Percentiles rank a stretch among this genome's conserved stretches.
phyloP scores from a whole-genome alignment of 2,329 filamentous ascomycete genomes.

The Calonectria henricotiae region DNA sequence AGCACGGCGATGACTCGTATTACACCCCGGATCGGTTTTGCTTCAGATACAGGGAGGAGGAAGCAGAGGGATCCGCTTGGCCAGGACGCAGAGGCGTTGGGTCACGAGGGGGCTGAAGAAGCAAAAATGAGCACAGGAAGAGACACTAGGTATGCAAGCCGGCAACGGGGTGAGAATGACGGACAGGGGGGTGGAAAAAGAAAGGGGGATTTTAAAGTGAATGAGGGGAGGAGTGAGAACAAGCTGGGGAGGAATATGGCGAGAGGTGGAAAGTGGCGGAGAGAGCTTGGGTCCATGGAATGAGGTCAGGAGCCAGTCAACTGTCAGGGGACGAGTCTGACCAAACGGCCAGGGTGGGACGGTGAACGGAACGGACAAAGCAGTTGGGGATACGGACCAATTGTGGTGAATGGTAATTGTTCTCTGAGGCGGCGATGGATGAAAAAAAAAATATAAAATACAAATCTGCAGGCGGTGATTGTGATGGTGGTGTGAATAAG shows the following conservation, averaged over 20 bases:
- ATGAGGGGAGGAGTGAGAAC: conserved; percentile 40
- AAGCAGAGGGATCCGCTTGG: conserved; percentile 33
- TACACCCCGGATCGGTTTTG: conserved; percentile 30
- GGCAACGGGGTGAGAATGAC: conserved; percentile 45
- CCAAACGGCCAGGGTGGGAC: conserved; percentile 27
- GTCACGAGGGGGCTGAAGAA: conserved; percentile 43
- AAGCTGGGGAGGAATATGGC: conserved; percentile 36
- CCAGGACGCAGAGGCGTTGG: conserved; percentile 38
- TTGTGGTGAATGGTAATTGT: conserved; percentile 23
- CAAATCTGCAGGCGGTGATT: conserved; percentile 9
- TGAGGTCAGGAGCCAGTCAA: conserved; percentile 39
- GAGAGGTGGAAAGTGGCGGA: conserved; percentile 47
- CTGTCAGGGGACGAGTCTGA: conserved; percentile 23
- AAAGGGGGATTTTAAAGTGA: conserved; percentile 22
- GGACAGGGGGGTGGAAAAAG: conserved; percentile 40
- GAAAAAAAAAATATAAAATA: conserved; percentile 1
- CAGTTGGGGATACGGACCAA: conserved; percentile 23
- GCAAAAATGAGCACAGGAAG: conserved; percentile 38
- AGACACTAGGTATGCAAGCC: conserved; percentile 32
- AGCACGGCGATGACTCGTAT: conserved; percentile 31
- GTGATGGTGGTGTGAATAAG: conserved; percentile 22
- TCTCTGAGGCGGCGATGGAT: neutral
- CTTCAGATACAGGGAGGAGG: conserved; percentile 35
- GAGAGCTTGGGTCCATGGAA: conserved; percentile 52
- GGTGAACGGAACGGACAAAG: conserved; percentile 14